Percentiles rank a stretch among this genome's conserved stretches.
Evolutionary conservation across 352 stramenopile genomes (phyloP).

Genomic region (Paralagenidium karlingii): DNA sequence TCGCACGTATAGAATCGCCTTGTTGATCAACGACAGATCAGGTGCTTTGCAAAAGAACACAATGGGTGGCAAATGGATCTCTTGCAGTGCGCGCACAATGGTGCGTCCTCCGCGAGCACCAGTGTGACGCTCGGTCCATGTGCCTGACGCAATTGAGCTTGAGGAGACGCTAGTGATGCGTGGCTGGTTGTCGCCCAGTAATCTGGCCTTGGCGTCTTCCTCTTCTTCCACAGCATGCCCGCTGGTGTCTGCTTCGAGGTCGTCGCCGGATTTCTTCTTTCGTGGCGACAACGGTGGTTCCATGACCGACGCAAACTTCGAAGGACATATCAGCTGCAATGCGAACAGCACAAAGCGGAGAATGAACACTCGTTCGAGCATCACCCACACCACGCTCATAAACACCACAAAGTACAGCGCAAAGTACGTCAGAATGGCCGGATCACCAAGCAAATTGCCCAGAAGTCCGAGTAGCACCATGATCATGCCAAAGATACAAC

Average conservation of each 20-base stretch:
- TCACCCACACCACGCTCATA: conserved; percentile 57
- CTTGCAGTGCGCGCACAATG: conserved; percentile 38
- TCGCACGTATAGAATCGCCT: conserved; percentile 89
- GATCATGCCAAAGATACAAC: conserved; percentile 55
- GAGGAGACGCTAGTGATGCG: neutral
- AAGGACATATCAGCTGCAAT: conserved; percentile 46
- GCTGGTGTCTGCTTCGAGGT: neutral
- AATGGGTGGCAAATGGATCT: conserved; percentile 72
- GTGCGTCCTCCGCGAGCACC: conserved; percentile 53
- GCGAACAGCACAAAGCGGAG: conserved; percentile 57
- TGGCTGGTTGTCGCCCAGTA: too few relatives aligned
- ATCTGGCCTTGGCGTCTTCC: conserved; percentile 3
- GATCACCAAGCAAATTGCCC: conserved; percentile 54
- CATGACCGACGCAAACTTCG: too few relatives aligned
- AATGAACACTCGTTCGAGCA: conserved; percentile 70
- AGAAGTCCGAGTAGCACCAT: conserved; percentile 55
- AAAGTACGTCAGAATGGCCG: conserved; percentile 74
- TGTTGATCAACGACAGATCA: conserved; percentile 85
- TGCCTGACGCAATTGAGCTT: conserved; percentile 1
- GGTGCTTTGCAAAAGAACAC: conserved; percentile 88
- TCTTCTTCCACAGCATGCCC: conserved; percentile 10
- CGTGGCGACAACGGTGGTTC: too few relatives aligned
- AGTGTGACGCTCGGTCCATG: conserved; percentile 17
- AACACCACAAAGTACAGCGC: conserved; percentile 64
- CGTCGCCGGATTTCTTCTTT: neutral